Base-by-base conservation (phyloP, 2,329 filamentous ascomycete genomes). In the Ophiostoma sp. region DNA sequence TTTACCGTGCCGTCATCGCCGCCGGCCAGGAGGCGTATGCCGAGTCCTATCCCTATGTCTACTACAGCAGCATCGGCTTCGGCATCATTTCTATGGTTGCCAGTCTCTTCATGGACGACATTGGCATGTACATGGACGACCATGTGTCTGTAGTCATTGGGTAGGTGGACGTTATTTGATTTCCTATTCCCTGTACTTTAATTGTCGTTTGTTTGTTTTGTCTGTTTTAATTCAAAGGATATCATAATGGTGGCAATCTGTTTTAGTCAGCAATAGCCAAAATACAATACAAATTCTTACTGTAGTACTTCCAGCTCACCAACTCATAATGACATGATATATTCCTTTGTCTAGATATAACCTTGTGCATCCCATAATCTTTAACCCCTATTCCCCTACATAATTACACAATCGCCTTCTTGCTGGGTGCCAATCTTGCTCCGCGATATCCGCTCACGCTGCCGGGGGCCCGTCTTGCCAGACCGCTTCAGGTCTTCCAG, bases 401-500 rank as follows among this genome's bases (percentile, higher is more conserved):
- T 96, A 68, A 96, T 83, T 69, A 85, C 82, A 79, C 94, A 98
- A 73, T 97, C 93, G 68, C 92, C 93, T 74, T 97, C 93, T 76
- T 94, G 92, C 78, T 94, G 90, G 73, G n/a, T 23, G 10, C 52
- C 52, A 31, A 57, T 57, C 52, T 93, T 91, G 74, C 90, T 94
- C 71, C 94, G 86, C 10, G 91, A 94, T 72, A 97, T 87, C 70
- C 90, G 88, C 76, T 94, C 92, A 69, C 92, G 86, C 69, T 89
- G 88, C 77, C 91, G 92, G 72, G 91, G 88, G 67, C 81, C 84
- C 54, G 89, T 91, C 62, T 88, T 89, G 33, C 92, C 92, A 1
- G 89, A 88, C 72, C 88, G 87, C 81, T 96, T 96, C 69, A 99
- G 85, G 75, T 98, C 95, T 77, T 98, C 94, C 5, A 99, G 86